phyloP scores from a whole-genome alignment of 352 stramenopile species.

The Ophiocytium majus region DNA sequence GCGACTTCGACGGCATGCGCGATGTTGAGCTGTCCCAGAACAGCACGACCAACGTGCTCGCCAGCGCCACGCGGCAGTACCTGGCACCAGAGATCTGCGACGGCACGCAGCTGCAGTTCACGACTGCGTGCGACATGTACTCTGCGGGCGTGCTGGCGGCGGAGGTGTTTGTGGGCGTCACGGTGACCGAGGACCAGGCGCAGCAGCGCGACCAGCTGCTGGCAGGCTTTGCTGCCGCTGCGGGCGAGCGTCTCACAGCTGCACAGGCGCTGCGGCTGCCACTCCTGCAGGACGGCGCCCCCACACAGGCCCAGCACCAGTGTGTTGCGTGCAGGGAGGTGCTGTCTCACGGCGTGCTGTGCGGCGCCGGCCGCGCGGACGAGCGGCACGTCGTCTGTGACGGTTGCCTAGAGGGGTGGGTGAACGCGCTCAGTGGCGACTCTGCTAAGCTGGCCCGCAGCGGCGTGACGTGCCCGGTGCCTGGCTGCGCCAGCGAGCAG shows the following conservation, averaged over 20 bases:
- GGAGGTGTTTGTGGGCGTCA: not conserved
- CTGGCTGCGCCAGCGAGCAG: not conserved
- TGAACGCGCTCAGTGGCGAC: not conserved
- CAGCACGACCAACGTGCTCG: no score
- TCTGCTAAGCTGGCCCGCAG: not conserved
- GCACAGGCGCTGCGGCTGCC: not conserved
- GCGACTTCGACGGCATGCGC: no score
- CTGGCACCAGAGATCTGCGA: not conserved
- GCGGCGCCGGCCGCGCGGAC: not conserved
- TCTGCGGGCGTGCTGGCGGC: not conserved
- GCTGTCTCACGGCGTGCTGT: not conserved
- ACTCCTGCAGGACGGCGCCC: not conserved
- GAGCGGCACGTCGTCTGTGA: slow-evolving; percentile 1
- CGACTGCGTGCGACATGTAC: not conserved
- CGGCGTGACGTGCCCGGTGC: not conserved
- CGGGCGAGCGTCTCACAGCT: not conserved
- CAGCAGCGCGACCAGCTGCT: not conserved
- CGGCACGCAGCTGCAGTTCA: not conserved
- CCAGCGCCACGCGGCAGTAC: not conserved
- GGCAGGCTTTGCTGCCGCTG: not conserved
- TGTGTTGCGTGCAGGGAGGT: not conserved
- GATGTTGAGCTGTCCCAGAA: no score
- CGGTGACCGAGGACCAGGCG: not conserved
- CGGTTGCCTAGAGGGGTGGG: not conserved
- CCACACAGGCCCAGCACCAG: not conserved